Evolutionary conservation across 768 basidiomycete genomes (phyloP), one percentile per base, ranked within the genome.

Genomic region (Xanthoconium purpureum): DNA sequence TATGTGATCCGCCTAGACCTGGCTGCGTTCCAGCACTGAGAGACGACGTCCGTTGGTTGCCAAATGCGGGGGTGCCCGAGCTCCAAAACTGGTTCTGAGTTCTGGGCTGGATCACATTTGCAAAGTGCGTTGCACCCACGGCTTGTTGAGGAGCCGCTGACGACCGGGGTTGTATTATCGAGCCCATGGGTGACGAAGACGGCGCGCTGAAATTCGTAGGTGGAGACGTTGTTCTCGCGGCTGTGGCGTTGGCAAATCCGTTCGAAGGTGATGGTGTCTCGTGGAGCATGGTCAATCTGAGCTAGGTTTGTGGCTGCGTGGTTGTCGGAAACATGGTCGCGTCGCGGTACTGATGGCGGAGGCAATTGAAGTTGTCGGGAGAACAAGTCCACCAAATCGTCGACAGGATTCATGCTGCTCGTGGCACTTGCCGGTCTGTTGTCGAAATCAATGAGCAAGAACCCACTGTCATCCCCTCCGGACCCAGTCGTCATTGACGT

Each of bases 401-500:
- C 78, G 52, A 63, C 72, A 1, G 73, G 62, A 17, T 69, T 64
- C 14, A 62, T 54, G 13, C 68, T 32, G 70, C 38, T 48, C 7
- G 59, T 28, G 30, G 49, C 66, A 50, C 38, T 62, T 20, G 54
- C 65, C 32, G 57, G 50, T n/a, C 59, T 69, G 39, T 91, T 89
- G 63, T 92, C 88, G 59, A 94, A 78, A 71, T 92, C 90, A 65
- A 92, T 92, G 52, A 93, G 78, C 2, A 88, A 89, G 6, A 74
- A 52, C 35, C 71, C 74, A 24, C 60, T 60, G 36, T 58, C 57
- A 6, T 50, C 63, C 4, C 24, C 14, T 1, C 57, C 51, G n/a
- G n/a, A n/a, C 14, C 66, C 63, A 33, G n/a, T n/a, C n/a, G 69
- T 71, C 44, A 77, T 74, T 29, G 88, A 84, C 6, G 78, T 67